These are phyloP conservation scores for Coprinopsis sp. DNA, from an alignment of 768 basidiomycete species.

Conservation along the genomic window DNA sequence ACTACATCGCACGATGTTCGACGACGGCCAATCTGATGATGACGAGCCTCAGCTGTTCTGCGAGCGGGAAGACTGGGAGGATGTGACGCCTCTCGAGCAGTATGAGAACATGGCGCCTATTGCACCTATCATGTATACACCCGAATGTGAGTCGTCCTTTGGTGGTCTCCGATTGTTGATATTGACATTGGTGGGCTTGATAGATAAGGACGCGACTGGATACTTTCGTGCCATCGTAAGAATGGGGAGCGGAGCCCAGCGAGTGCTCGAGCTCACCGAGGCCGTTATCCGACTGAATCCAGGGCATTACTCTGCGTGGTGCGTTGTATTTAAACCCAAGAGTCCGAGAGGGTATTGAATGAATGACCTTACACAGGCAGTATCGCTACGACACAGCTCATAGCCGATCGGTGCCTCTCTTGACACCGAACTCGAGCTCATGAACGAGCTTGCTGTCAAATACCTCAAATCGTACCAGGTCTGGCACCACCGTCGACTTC, in stretches of 20 bases:
- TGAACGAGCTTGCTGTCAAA: conserved; percentile 81
- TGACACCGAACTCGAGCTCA: conserved; percentile 72
- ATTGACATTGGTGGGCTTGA: conserved; percentile 1
- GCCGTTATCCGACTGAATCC: conserved; percentile 87
- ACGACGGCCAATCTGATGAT: conserved; percentile 1
- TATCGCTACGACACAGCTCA: conserved; percentile 88
- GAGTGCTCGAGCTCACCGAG: conserved; percentile 87
- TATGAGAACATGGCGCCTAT: conserved; percentile 75
- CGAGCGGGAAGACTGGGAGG: conserved; percentile 71
- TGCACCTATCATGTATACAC: conserved; percentile 88
- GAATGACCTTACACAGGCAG: conserved; percentile 57
- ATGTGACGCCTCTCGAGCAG: conserved; percentile 75
- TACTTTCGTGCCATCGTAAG: conserved; percentile 85
- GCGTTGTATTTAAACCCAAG: conserved; percentile 18
- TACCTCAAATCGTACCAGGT: conserved; percentile 97
- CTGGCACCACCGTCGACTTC: conserved; percentile 87
- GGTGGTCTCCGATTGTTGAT: conserved; percentile 1
- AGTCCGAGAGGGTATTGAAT: neutral
- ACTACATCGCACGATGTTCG: conserved; percentile 5
- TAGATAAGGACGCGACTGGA: conserved; percentile 90
- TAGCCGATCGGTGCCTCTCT: conserved; percentile 60
- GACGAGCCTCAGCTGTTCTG: conserved; percentile 38
- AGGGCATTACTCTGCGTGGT: conserved; percentile 97
- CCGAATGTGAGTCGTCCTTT: conserved; percentile 63
- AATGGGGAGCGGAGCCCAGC: conserved; percentile 69